phyloP scores from a whole-genome alignment of 1,139 yeast genomes.

The Zygotorulaspora mrakii region DNA sequence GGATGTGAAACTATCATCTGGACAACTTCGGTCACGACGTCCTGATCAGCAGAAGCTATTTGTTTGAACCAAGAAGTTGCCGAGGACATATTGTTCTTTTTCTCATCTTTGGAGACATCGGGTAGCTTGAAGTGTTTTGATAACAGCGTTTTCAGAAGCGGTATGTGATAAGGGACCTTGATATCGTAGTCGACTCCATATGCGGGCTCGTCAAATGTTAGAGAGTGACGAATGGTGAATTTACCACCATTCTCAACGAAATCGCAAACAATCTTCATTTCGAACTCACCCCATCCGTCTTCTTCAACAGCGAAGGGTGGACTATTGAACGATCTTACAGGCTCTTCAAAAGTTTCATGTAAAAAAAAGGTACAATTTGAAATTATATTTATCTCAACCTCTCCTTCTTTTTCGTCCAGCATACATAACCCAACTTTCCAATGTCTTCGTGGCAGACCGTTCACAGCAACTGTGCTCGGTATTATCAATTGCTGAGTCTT shows the following conservation, averaged over 20 bases:
- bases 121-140: conserved; percentile 76
- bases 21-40: conserved; percentile 82
- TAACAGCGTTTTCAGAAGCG: conserved; percentile 61
- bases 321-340: conserved; percentile 68
- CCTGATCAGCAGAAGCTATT: conserved; percentile 56
- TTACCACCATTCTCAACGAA: conserved; percentile 79
- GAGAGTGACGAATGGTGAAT: conserved; percentile 73
- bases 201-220: conserved; percentile 70
- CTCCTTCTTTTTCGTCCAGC: conserved; percentile 74
- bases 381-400: conserved; percentile 74
- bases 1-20: conserved; percentile 92
- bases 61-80: conserved; percentile 34
- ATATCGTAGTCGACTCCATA: conserved; percentile 72
- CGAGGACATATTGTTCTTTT: conserved; percentile 12
- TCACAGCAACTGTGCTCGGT: conserved; percentile 71
- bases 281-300: conserved; percentile 98
- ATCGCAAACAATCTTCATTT: conserved; percentile 70
- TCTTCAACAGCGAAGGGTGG: conserved; percentile 87
- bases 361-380: conserved; percentile 84
- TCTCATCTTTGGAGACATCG: conserved; percentile 20
- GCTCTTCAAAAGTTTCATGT: conserved; percentile 90
- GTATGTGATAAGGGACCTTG: conserved; percentile 66
- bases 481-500: conserved; percentile 81
- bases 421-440: conserved; percentile 77
- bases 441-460: conserved; percentile 85